A percentile compares a stretch with the other conserved stretches of the same genome.
Conservation (phyloP, 2,329 filamentous ascomycete genomes). For the Trichoderma arundinaceum region DNA sequence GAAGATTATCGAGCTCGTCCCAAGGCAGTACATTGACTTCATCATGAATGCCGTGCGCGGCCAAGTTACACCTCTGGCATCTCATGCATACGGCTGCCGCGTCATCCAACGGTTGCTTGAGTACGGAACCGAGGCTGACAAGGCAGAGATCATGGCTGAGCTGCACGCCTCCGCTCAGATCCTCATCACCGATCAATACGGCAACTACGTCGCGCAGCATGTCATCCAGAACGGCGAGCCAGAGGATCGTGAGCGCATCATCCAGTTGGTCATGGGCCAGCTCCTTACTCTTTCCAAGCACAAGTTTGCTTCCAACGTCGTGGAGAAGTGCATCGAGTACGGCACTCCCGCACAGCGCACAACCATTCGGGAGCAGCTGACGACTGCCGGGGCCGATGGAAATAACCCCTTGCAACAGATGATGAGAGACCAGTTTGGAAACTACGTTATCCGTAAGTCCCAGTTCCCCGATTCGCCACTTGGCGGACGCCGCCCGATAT, state of each 20-base stretch:
- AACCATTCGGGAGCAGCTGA: slow-evolving; percentile 69
- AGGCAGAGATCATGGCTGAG: slow-evolving; percentile 74
- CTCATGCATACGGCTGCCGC: slow-evolving; percentile 85
- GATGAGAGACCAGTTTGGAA: slow-evolving; percentile 91
- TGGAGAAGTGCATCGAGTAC: slow-evolving; percentile 85
- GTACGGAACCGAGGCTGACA: slow-evolving; percentile 74
- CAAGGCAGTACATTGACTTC: slow-evolving; percentile 79
- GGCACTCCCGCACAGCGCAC: slow-evolving; percentile 72
- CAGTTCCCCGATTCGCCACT: slow-evolving; percentile 38
- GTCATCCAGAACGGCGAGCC: slow-evolving; percentile 79
- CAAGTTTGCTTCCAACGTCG: slow-evolving; percentile 96
- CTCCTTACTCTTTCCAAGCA: slow-evolving; percentile 83
- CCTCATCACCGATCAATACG: slow-evolving; percentile 85
- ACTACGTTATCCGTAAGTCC: slow-evolving; percentile 91
- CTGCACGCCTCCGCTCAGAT: slow-evolving; percentile 73
- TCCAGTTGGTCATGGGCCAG: slow-evolving; percentile 73
- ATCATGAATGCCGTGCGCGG: slow-evolving; percentile 81
- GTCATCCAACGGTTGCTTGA: slow-evolving; percentile 94
- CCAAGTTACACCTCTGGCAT: slow-evolving; percentile 74
- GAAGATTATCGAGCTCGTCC: slow-evolving; percentile 84
- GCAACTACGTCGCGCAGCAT: slow-evolving; percentile 96
- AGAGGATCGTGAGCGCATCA: slow-evolving; percentile 74
- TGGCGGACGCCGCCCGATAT: too few species aligned
- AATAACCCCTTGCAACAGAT: slow-evolving; percentile 73
- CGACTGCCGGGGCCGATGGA: slow-evolving; percentile 65